phyloP scores from a whole-genome alignment of 1,284 basidiomycete species.

The Neolentinus lepideus region DNA sequence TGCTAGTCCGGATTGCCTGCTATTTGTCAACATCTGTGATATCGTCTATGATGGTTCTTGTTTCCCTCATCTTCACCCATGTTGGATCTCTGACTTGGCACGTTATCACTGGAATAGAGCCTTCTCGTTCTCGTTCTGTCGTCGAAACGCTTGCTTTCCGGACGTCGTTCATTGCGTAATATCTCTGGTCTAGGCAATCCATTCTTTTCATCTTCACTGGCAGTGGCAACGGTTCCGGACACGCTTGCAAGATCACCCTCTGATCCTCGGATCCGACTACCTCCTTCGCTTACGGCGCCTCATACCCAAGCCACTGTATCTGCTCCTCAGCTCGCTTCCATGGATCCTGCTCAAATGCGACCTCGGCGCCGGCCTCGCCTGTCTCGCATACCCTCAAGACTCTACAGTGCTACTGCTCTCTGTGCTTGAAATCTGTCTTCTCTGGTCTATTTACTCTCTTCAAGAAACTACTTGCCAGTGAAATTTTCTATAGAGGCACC shows the following conservation, averaged over 20 bases:
- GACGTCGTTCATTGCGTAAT: background rate
- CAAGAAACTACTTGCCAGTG: too few relatives aligned
- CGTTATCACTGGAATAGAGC: constrained; percentile 5
- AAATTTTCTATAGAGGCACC: too few relatives aligned
- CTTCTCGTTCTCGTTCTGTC: constrained; percentile 4
- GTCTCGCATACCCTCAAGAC: constrained; percentile 13
- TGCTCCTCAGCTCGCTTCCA: background rate
- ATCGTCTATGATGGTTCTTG: constrained; percentile 17
- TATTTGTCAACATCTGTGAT: constrained; percentile 11
- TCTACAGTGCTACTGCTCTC: background rate
- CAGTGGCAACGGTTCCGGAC: background rate
- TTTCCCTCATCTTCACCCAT: constrained; percentile 1
- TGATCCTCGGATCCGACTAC: background rate
- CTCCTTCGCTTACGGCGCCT: background rate
- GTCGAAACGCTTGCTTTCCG: background rate
- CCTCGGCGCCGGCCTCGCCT: constrained; percentile 7
- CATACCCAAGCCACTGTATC: background rate
- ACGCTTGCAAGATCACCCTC: background rate
- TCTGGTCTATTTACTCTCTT: background rate
- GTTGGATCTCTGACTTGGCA: background rate
- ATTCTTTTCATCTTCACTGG: background rate
- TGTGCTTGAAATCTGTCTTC: background rate
- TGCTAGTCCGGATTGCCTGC: constrained; percentile 10
- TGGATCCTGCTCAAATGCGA: background rate
- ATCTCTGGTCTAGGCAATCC: background rate